Base-by-base conservation (phyloP, 805 yeast genomes). In the Pichia paraexigua region DNA sequence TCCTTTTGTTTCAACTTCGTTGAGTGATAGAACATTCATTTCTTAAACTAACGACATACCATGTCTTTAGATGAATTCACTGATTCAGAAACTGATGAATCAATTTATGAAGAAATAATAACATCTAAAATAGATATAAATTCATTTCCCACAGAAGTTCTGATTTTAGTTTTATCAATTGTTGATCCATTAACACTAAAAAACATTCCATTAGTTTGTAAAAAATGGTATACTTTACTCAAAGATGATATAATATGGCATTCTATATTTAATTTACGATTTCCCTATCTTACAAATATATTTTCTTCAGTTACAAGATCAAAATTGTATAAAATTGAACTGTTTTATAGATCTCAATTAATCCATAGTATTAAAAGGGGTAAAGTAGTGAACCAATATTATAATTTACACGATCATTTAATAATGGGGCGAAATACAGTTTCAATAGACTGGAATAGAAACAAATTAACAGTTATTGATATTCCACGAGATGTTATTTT, bases 181-280 rank as follows among this genome's bases (percentile, higher is more conserved):
- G 68, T 78, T 9, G 79, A 78, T 49, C 74, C 79, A 4, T 56
- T 63, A 4, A 73, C 78, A 28, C 63, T 79, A 45, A 65, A 65
- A 47, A 61, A 58, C 20, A 58, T 73, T 9, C 66, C 77, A 9
- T 55, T 68, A 21, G 84, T 79, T 8, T 78, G 83, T 55, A 69
- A 64, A 47, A 58, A 66, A 44, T 79, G 84, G 84, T 65, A 72
- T 53, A 54, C 55, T 41, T 70, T 75, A 2, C 68, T 76, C 2
- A 67, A 68, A 49, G 78, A 77, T 57, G 69, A 71, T 50, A 62
- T 67, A 12, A 72, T 77, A 25, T 79, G 83, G 83, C 63, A 65
- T 54, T 69, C 66, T 40, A 71, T 78, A 8, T 78, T 78, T 56
- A 61, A 61, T 32, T 56, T 63, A 35, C 65, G 68, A 46, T 75